Conservation (phyloP, 2,329 filamentous ascomycete species). For the Geoglossum cookeanum region DNA sequence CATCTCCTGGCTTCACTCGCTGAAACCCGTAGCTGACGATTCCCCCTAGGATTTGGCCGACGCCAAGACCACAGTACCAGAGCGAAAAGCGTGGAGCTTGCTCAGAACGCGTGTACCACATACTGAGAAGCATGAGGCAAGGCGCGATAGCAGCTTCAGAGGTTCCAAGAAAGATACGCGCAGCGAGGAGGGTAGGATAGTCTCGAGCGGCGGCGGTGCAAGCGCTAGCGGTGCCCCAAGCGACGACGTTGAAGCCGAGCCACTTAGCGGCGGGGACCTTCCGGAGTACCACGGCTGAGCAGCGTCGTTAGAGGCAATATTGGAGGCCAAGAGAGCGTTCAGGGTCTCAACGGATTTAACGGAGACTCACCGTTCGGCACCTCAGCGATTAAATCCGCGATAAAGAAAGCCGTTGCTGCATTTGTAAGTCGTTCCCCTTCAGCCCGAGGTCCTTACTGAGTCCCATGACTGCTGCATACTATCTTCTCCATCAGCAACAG, state of each 20-base stretch:
- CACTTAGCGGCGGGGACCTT: conserved; percentile 41
- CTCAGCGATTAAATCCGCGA: conserved; percentile 39
- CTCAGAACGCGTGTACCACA: conserved; percentile 38
- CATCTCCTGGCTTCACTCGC: conserved; percentile 17
- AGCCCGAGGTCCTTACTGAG: conserved; percentile 35
- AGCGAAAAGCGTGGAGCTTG: conserved; percentile 39
- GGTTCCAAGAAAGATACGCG: conserved; percentile 38
- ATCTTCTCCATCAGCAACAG: conserved; percentile 3
- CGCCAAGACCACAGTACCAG: conserved; percentile 41
- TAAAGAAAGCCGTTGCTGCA: conserved; percentile 42
- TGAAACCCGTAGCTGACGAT: conserved; percentile 35
- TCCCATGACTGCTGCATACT: conserved; percentile 50
- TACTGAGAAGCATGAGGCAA: conserved; percentile 39
- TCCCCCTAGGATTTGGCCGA: conserved; percentile 34
- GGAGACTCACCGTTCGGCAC: conserved; percentile 33
- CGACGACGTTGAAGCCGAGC: conserved; percentile 36
- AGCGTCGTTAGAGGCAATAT: background rate
- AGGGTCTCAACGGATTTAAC: background rate
- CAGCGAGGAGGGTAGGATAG: conserved; percentile 34
- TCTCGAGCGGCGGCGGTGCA: conserved; percentile 33
- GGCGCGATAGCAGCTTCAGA: conserved; percentile 42
- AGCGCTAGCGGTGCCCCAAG: conserved; percentile 39
- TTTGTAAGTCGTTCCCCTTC: conserved; percentile 39
- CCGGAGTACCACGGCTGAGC: conserved; percentile 36
- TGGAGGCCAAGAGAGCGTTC: no score